Conservation (phyloP, 768 basidiomycete genomes). For the Dendrothele bispora region DNA sequence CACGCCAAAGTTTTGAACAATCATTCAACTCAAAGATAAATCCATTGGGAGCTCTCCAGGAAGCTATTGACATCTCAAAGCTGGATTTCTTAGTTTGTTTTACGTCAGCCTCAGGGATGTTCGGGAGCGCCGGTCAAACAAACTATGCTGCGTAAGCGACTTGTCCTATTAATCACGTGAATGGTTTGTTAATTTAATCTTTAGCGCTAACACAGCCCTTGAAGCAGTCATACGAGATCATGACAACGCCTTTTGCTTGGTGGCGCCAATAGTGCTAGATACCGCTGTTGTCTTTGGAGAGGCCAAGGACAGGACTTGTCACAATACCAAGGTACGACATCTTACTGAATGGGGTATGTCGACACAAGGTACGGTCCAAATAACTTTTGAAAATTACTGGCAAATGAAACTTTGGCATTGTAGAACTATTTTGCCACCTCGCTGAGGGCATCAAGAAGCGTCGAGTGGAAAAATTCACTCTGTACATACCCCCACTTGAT, state of each 20-base stretch:
- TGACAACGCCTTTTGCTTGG: constrained; percentile 1
- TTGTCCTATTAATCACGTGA: too few relatives aligned
- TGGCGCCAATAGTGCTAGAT: neutral
- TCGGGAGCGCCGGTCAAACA: constrained; percentile 1
- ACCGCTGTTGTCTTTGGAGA: neutral
- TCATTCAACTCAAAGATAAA: constrained; percentile 18
- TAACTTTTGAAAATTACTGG: too few relatives aligned
- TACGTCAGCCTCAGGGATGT: constrained; percentile 12
- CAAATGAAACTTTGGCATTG: neutral
- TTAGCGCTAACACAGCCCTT: constrained; percentile 5
- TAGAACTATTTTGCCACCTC: neutral
- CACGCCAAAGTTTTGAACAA: neutral
- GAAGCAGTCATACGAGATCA: neutral
- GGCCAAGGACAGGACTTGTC: neutral
- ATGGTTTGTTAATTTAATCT: neutral
- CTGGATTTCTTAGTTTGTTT: constrained; percentile 15
- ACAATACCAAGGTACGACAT: neutral
- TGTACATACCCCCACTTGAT: neutral
- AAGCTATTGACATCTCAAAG: neutral
- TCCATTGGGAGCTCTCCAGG: neutral
- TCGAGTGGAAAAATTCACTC: neutral
- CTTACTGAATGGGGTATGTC: too few relatives aligned
- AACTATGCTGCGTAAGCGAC: constrained; percentile 2
- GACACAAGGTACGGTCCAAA: too few relatives aligned
- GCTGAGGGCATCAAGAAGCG: neutral